Evolutionary conservation across 2,329 filamentous ascomycete genomes (phyloP).

Genomic region (Phoma sp.): DNA sequence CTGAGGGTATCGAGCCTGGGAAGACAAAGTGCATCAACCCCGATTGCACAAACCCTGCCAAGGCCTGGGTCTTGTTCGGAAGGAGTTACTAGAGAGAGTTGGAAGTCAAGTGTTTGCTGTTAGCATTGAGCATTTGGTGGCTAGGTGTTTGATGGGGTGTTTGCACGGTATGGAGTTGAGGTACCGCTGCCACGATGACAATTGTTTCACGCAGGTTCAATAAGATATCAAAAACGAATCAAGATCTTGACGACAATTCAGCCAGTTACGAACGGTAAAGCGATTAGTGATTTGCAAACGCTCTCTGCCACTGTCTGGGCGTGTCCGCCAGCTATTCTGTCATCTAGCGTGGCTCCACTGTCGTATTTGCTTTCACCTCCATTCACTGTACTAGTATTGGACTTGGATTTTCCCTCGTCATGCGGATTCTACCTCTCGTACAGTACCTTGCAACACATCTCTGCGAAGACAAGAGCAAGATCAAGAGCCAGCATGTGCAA

Average conservation of each 20-base stretch:
- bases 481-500: constrained; percentile 31
- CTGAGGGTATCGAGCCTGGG: constrained; percentile 76
- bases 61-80: constrained; percentile 94
- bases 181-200: constrained; percentile 4
- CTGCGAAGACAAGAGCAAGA: background rate
- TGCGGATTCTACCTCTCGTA: no score
- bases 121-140: constrained; percentile 29
- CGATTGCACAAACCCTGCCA: constrained; percentile 76
- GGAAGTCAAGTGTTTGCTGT: constrained; percentile 6
- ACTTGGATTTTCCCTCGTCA: no score
- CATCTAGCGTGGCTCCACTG: background rate
- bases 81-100: constrained; percentile 49
- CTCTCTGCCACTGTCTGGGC: background rate
- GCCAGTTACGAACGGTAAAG: background rate
- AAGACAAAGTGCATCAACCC: constrained; percentile 94
- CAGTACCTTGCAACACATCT: background rate
- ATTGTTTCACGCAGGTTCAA: constrained; percentile 7
- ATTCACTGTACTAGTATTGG: background rate
- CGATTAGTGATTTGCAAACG: background rate
- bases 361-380: constrained; percentile 1
- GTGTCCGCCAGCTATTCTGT: background rate
- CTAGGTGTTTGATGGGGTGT: constrained; percentile 28
- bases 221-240: constrained; percentile 9
- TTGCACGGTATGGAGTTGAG: constrained; percentile 19
- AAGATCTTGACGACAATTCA: background rate